A percentile compares a stretch with the other conserved stretches of the same genome.
These are phyloP conservation scores for Aplosporella prunicola DNA, from an alignment of 2,329 filamentous ascomycete species.

Conservation along the genomic window DNA sequence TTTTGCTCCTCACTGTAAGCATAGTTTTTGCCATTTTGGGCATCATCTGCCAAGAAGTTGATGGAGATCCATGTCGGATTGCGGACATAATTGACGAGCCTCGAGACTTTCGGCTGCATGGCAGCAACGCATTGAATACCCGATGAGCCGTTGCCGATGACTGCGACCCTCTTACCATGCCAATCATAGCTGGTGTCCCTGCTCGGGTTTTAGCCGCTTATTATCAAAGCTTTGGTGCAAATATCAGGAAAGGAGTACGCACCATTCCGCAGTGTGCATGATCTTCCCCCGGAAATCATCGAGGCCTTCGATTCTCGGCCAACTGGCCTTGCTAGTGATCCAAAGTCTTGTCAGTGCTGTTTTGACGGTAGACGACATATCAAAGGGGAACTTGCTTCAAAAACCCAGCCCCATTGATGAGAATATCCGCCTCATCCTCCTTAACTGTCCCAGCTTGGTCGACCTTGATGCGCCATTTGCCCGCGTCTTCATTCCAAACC, in stretches of 20 bases:
- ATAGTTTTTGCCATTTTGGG: neutral
- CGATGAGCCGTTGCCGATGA: neutral
- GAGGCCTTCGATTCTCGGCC: slow-evolving; percentile 16
- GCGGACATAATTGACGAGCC: neutral
- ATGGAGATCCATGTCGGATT: slow-evolving; percentile 35
- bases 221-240: no score
- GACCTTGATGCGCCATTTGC: slow-evolving; percentile 31
- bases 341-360: neutral
- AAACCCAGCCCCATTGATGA: slow-evolving; percentile 28
- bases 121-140: neutral
- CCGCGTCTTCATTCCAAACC: slow-evolving; percentile 28
- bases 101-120: neutral
- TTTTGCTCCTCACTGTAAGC: slow-evolving; percentile 31
- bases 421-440: slow-evolving; percentile 24
- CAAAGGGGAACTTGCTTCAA: slow-evolving; percentile 13
- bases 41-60: no score
- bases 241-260: no score
- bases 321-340: no score
- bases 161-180: neutral
- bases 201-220: no score
- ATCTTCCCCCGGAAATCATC: slow-evolving; percentile 16
- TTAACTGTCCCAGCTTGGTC: slow-evolving; percentile 18
- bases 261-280: slow-evolving; percentile 25
- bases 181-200: slow-evolving; percentile 28
- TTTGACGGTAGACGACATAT: neutral